A percentile compares a stretch with the other conserved stretches of the same genome.
phyloP scores from a whole-genome alignment of 2,329 filamentous ascomycete species.

The Phaeoacremonium minimum region DNA sequence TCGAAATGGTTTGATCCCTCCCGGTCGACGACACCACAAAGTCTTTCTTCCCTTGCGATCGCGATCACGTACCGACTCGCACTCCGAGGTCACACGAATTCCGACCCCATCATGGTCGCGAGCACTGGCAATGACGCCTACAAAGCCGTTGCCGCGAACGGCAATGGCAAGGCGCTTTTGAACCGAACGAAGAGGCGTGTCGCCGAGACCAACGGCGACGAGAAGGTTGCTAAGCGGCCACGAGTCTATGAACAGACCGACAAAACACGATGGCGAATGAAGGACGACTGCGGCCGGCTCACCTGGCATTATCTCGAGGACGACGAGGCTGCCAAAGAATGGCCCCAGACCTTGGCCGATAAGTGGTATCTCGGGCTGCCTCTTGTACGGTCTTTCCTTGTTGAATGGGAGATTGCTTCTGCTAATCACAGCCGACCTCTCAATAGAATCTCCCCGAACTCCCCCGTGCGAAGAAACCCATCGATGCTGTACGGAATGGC shows the following conservation, averaged over 20 bases:
- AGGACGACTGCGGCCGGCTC: slow-evolving; percentile 77
- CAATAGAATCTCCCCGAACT: slow-evolving; percentile 69
- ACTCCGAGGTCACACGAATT: too few relatives aligned
- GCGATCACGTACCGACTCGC: too few relatives aligned
- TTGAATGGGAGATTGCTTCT: too few relatives aligned
- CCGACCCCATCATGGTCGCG: too few relatives aligned
- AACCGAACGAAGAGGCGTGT: slow-evolving; percentile 34
- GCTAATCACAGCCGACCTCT: slow-evolving; percentile 2
- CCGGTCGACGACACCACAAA: too few relatives aligned
- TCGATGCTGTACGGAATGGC: slow-evolving; percentile 77
- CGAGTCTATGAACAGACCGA: slow-evolving; percentile 64
- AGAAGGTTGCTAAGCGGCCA: slow-evolving; percentile 34
- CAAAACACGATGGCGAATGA: slow-evolving; percentile 75
- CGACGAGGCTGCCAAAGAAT: slow-evolving; percentile 62
- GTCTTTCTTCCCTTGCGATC: too few relatives aligned
- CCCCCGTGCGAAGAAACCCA: slow-evolving; percentile 63
- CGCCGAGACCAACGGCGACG: slow-evolving; percentile 27
- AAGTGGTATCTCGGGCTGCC: slow-evolving; percentile 82
- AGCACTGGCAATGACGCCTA: too few relatives aligned
- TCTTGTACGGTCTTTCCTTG: slow-evolving; percentile 48
- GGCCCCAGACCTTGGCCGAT: slow-evolving; percentile 87
- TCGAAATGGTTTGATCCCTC: too few relatives aligned
- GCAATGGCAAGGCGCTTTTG: neutral
- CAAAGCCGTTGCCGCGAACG: neutral
- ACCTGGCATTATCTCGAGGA: slow-evolving; percentile 92